These are phyloP conservation scores for Blastocystis sp. DNA, from an alignment of 352 stramenopile species.

Conservation along the genomic window DNA sequence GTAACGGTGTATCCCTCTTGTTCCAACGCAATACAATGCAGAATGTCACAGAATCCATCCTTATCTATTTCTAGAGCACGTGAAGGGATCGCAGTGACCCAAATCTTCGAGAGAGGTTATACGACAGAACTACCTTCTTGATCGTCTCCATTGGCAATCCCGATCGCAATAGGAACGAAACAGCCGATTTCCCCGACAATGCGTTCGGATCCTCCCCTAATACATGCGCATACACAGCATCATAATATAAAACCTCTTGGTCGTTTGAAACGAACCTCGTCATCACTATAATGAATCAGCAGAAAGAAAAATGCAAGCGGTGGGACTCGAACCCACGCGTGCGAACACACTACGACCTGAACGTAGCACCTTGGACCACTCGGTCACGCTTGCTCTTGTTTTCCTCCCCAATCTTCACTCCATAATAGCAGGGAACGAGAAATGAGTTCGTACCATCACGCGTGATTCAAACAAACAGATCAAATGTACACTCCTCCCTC, in stretches of 20 bases:
- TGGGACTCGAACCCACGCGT: constrained; percentile 44
- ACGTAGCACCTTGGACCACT: constrained; percentile 55
- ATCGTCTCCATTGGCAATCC: neutral
- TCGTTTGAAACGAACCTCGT: neutral
- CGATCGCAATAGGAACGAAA: neutral
- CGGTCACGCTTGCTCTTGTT: constrained; percentile 28
- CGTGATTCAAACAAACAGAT: too few species aligned
- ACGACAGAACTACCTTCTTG: neutral
- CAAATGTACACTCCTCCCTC: neutral
- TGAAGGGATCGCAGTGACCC: neutral
- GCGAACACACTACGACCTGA: constrained; percentile 56
- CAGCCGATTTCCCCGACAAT: neutral
- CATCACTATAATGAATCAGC: neutral
- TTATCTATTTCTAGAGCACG: neutral
- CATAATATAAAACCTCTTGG: constrained; percentile 48
- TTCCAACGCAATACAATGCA: neutral
- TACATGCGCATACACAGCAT: constrained; percentile 20
- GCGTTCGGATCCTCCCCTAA: neutral
- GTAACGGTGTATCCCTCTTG: constrained; percentile 23
- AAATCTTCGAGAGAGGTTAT: neutral
- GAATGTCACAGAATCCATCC: neutral
- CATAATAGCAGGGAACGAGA: too few species aligned
- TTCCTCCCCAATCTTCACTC: too few species aligned
- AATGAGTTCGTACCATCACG: too few species aligned
- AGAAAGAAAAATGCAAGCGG: constrained; percentile 43